Base-by-base conservation (phyloP, 495 filamentous ascomycete species). In the Hypoxylon lienhwacheense region DNA sequence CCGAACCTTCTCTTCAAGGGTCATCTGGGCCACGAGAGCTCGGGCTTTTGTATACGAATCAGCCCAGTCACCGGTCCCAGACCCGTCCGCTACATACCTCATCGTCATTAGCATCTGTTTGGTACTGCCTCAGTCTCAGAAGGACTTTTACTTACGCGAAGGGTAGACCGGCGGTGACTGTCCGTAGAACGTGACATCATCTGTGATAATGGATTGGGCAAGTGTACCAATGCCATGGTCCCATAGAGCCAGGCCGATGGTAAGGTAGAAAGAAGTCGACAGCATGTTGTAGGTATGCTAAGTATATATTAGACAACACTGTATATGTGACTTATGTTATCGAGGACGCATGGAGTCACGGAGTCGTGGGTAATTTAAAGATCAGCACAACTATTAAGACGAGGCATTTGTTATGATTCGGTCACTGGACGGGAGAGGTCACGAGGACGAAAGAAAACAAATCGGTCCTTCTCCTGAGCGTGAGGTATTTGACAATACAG, bases 81-180 rank as follows among this genome's bases (percentile, higher is more conserved):
- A 66, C 24, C 72, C 68, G 37, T 67, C 61, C n/a, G 73, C 86
- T 91, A 84, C 56, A 75, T 75, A n/a, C 77, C 80, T 14, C n/a
- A n/a, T n/a, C n/a, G n/a, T n/a, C n/a, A 84, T 88, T 64, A 89
- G 89, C 63, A 70, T 75, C 4, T 83, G 80, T 21, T 46, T 7
- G 16, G 6, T 8, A 54, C 3, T 17, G 15, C 31, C 11, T 21
- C 0, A 15, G 2, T 22, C 1, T 33, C 3, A 15, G 3, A 12
- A n/a, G n/a, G n/a, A n/a, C n/a, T 4, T 14, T 3, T 19, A 68
- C 72, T 48, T 61, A 77, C 73, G 81, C 1, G 80, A 77, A 1
- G 81, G 82, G 58, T 85, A 84, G 0, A 85, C 77, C 0, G 80
- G 71, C 20, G 75, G 75, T 29, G 78, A 81, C 44, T 78, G 67